A percentile compares a stretch with the other conserved stretches of the same genome.
Evolutionary conservation across 2,329 filamentous ascomycete species (phyloP).

Genomic region (Fusarium euwallaceae): DNA sequence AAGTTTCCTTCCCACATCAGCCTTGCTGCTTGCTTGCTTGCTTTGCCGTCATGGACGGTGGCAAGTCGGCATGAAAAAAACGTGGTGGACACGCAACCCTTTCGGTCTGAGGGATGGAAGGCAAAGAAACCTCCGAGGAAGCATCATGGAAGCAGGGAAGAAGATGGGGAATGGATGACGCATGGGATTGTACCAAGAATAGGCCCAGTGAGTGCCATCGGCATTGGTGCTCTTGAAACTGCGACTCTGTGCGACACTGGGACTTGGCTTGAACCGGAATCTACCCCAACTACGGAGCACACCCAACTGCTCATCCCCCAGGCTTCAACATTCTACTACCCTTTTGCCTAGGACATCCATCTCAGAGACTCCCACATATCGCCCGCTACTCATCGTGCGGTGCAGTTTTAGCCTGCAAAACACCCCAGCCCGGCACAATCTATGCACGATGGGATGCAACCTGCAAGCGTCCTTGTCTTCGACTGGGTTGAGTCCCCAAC

Average conservation of each 20-base stretch:
- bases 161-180: constrained; percentile 29
- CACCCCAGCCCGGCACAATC: constrained; percentile 13
- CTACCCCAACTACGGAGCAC: neutral
- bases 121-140: constrained; percentile 29
- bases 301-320: neutral
- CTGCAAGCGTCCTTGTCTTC: constrained; percentile 26
- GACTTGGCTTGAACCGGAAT: neutral
- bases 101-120: constrained; percentile 15
- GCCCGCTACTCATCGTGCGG: constrained; percentile 5
- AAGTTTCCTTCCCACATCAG: constrained; percentile 9
- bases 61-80: constrained; percentile 23
- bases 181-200: constrained; percentile 33
- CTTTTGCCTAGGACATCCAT: neutral
- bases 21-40: neutral
- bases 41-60: constrained; percentile 22
- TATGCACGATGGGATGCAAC: constrained; percentile 22
- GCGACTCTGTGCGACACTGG: neutral
- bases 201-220: constrained; percentile 23
- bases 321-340: neutral
- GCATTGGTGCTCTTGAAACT: neutral
- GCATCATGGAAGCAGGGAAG: constrained; percentile 24
- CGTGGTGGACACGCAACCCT: constrained; percentile 25
- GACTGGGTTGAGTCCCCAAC: constrained; percentile 21
- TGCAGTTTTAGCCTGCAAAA: constrained; percentile 13
- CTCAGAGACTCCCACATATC: neutral